Evolutionary conservation across 1,284 basidiomycete species (phyloP), one percentile per base, ranked within the genome.

Genomic region (Cutaneotrichosporon dermatis): DNA sequence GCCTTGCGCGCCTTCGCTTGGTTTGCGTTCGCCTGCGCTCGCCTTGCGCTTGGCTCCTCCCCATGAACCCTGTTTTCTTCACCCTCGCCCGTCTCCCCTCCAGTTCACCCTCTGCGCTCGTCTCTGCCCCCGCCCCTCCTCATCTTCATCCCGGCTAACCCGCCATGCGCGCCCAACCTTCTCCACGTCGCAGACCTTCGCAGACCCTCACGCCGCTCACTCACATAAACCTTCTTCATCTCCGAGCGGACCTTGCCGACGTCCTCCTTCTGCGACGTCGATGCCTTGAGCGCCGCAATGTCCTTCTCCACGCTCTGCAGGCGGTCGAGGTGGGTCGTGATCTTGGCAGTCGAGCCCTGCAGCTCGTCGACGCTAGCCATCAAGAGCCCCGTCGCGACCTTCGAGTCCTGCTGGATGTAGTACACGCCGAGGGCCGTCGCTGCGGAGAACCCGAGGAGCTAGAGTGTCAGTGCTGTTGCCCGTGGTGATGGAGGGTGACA

Each of bases 241-340:
- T 94, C 91, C 13, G 83, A 83, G 60, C 91, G 81, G 15, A 90
- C 79, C 62, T 85, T 83, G 39, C 84, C 82, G 35, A 90, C 79
- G 67, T 94, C 91, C 53, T 92, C 90, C 76, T 90, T 92, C 37
- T 81, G 82, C 4, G 88, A 83, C 2, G 86, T 83, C 15, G 79
- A 76, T 53, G 85, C 83, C n/a, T 83, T 81, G 36, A 94, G 72
- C 0, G 86, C 85, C 73, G 88, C 90, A 65, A 93, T 74, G 70
- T 92, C 90, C 75, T 91, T 91, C 79, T 94, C 91, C 3, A 92
- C 89, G 3, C 86, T 84, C 73, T 92, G 88, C 69, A 94, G 90
- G 58, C 90, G 83, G 62, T 87, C 82, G 4, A 94, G 85, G 76
- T 94, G 91, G 33, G 86, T 84, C 9, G 90, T 87, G 66, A 93